These are phyloP conservation scores for Draba incana DNA, from an alignment of 345 rosid genomes.

Conservation along the genomic window DNA sequence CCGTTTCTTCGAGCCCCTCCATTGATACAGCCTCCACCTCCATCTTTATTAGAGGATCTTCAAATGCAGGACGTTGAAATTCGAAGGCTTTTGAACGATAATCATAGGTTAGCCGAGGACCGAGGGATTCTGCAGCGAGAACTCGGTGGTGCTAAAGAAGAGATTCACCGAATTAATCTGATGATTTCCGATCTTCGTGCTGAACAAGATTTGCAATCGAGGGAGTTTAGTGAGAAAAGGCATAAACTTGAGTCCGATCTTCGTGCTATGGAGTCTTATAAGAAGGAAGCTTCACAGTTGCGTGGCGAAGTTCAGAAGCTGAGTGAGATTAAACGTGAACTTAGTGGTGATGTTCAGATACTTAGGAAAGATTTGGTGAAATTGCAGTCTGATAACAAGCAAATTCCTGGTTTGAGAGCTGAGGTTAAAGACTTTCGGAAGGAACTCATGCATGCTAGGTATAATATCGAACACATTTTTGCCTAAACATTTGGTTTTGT, in stretches of 20 bases:
- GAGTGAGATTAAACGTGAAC: slow-evolving; percentile 66
- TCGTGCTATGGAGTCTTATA: slow-evolving; percentile 78
- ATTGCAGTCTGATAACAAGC: slow-evolving; percentile 75
- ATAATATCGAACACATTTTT: slow-evolving; percentile 11
- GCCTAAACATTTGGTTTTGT: background rate
- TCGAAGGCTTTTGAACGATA: slow-evolving; percentile 73
- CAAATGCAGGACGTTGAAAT: slow-evolving; percentile 80
- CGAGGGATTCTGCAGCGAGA: slow-evolving; percentile 73
- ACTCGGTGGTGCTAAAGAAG: slow-evolving; percentile 82
- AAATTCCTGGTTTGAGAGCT: slow-evolving; percentile 63
- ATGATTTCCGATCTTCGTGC: slow-evolving; percentile 64
- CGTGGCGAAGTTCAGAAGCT: slow-evolving; percentile 78
- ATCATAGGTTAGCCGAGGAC: slow-evolving; percentile 74
- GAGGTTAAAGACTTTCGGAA: slow-evolving; percentile 76
- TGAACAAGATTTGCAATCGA: slow-evolving; percentile 65
- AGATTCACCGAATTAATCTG: slow-evolving; percentile 77
- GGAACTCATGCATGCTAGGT: slow-evolving; percentile 95
- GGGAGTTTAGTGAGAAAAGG: slow-evolving; percentile 82
- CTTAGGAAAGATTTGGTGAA: slow-evolving; percentile 69
- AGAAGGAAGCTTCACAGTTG: slow-evolving; percentile 69
- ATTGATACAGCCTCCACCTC: slow-evolving; percentile 69
- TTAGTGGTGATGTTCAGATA: slow-evolving; percentile 68
- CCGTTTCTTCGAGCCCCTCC: slow-evolving; percentile 69
- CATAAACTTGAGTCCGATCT: slow-evolving; percentile 85
- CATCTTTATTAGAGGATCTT: slow-evolving; percentile 84